A percentile compares a stretch with the other conserved stretches of the same genome.
These are phyloP conservation scores for Phytophthora hybrid DNA, from an alignment of 352 stramenopile genomes.

Conservation along the genomic window DNA sequence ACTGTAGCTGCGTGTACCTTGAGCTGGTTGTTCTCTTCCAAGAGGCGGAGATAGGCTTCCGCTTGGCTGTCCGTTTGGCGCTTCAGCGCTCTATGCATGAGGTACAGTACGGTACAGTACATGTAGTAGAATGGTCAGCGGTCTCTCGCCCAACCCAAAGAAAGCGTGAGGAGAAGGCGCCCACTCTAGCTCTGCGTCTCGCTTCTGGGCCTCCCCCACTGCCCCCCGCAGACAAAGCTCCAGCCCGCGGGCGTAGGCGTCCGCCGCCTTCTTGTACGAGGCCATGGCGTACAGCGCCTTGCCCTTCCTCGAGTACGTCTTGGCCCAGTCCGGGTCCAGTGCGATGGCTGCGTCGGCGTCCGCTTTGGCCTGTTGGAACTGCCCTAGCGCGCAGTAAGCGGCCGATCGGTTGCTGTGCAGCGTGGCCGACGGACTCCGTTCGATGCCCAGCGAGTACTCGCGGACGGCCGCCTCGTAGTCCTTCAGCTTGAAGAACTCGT, in stretches of 20 bases:
- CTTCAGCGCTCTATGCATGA: conserved; percentile 61
- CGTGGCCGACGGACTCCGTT: conserved; percentile 60
- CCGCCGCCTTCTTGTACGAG: conserved; percentile 70
- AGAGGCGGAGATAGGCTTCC: conserved; percentile 73
- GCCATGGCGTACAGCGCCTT: conserved; percentile 80
- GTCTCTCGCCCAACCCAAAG: not conserved
- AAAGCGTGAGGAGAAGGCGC: conserved; percentile 8
- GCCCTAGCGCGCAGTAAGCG: conserved; percentile 68
- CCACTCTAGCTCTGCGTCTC: conserved; percentile 79
- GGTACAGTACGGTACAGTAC: too few species aligned
- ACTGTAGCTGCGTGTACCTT: conserved; percentile 44
- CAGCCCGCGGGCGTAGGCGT: conserved; percentile 77
- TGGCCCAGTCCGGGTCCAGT: conserved; percentile 75
- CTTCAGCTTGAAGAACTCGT: conserved; percentile 68
- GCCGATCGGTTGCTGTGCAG: conserved; percentile 86
- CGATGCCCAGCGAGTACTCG: conserved; percentile 77
- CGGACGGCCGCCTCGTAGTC: conserved; percentile 59
- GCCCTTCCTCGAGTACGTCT: conserved; percentile 81
- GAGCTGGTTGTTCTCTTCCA: conserved; percentile 81
- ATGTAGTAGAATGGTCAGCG: too few species aligned
- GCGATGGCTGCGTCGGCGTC: conserved; percentile 72
- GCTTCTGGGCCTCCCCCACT: conserved; percentile 66
- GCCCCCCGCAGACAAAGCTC: conserved; percentile 79
- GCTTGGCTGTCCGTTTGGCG: conserved; percentile 73
- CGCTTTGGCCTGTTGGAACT: conserved; percentile 54